These are phyloP conservation scores for Oemleria cerasiformis DNA, from an alignment of 306 rosid species.

Conservation along the genomic window DNA sequence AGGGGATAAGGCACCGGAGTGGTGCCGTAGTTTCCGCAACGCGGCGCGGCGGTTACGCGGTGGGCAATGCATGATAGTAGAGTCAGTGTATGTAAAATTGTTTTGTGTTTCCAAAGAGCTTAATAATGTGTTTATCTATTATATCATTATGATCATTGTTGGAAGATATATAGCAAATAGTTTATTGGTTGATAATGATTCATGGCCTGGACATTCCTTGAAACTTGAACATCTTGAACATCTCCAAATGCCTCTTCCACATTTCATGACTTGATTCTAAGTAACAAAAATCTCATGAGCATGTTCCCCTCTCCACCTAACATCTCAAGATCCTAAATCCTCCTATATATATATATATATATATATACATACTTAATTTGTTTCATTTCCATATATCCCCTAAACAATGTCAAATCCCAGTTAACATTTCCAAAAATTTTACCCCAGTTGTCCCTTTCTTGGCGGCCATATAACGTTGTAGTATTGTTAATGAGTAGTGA, in stretches of 20 bases:
- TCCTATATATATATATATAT: no score
- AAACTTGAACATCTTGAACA: neutral
- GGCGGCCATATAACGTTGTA: no score
- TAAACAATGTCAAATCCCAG: neutral
- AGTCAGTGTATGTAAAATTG: no score
- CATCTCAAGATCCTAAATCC: conserved; percentile 12
- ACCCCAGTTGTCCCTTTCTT: neutral
- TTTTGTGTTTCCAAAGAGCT: neutral
- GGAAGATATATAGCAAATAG: neutral
- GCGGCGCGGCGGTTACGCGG: neutral
- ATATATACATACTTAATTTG: neutral
- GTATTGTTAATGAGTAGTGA: no score
- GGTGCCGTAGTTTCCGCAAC: conserved; percentile 11
- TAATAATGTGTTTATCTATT: neutral
- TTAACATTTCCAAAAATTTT: conserved; percentile 3
- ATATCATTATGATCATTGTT: neutral
- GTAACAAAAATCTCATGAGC: neutral
- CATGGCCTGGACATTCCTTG: neutral
- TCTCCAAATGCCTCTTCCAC: neutral
- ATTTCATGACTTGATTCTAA: neutral
- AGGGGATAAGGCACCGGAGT: conserved; percentile 46
- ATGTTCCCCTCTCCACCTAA: conserved; percentile 10
- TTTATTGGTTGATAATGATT: neutral
- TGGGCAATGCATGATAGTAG: neutral
- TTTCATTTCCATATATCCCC: neutral